Base-by-base conservation (phyloP, 768 basidiomycete species). In the Lactarius deliciosus region DNA sequence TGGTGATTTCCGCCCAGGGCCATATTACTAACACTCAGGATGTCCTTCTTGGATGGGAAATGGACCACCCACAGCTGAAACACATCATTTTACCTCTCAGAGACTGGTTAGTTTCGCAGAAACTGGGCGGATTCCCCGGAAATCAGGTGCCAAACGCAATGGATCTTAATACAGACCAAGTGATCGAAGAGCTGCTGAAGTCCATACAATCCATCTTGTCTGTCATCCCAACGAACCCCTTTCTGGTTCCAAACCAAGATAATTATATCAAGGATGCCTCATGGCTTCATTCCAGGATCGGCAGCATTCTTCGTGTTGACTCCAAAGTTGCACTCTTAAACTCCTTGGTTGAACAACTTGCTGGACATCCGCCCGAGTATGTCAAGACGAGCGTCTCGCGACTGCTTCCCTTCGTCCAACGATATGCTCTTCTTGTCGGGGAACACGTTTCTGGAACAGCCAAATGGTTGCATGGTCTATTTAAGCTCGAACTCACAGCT, bases 401-500 rank as follows among this genome's bases (percentile, higher is more conserved):
- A 69, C 68, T 87, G n/a, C 69, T 89, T 10, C 94, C 96, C 0
- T 97, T 97, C 84, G 74, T 96, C 28, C 77, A 85, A 3, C 76
- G 77, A 28, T 95, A 93, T 75, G 70, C 83, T 10, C 72, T 78
- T 22, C 79, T 94, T 16, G 83, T 82, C 28, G 77, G 82, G 36
- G 81, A 81, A 47, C 84, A 91, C 61, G 76, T 96, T n/a, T 70
- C 76, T 2, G 75, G 77, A 13, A 85, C 86, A 60, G 79, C 80
- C 28, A 78, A 81, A 50, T 94, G 91, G 87, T 86, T 86, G 20
- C 86, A 89, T 73, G 78, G 91, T 15, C 76, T 92, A 20, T 90
- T 96, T 83, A 98, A 98, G 77, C 80, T 98, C 66, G 81, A 86
- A 70, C 90, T 87, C 74, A 82, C 96, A 50, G 76, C 96, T 38